phyloP scores from a whole-genome alignment of 148 eudicot genomes.

The Rhododendron simsii region DNA sequence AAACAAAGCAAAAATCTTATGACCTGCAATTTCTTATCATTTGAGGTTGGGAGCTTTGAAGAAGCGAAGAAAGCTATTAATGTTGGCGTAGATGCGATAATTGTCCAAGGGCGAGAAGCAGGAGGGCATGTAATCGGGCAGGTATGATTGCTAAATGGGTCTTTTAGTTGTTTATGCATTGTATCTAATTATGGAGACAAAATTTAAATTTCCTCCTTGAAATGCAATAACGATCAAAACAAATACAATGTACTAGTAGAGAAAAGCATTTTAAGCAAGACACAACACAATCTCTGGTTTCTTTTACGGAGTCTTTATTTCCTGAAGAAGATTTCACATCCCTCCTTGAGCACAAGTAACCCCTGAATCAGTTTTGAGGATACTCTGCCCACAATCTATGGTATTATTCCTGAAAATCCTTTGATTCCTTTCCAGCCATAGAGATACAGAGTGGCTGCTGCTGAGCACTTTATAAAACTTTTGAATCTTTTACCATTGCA shows the following conservation, averaged over 20 bases:
- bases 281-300: not conserved
- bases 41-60: constrained; percentile 73
- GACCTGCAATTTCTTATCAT: not conserved
- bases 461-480: not conserved
- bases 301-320: not conserved
- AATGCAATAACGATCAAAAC: not conserved
- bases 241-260: not conserved
- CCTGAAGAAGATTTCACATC: not conserved
- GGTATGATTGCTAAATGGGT: constrained; percentile 27
- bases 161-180: not conserved
- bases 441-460: not conserved
- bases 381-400: not conserved
- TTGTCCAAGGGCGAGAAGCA: constrained; percentile 91
- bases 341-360: not conserved
- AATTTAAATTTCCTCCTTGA: not conserved
- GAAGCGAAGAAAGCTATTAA: constrained; percentile 63
- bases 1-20: not conserved
- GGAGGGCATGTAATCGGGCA: constrained; percentile 97
- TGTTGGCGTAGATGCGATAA: constrained; percentile 82
- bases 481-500: not conserved
- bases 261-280: not conserved
- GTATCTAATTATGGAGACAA: not conserved
- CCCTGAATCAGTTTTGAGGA: not conserved
- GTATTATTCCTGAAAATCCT: not conserved
- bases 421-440: no score